Base-by-base conservation (phyloP, 129 eudicot genomes). In the Glebionis coronaria region DNA sequence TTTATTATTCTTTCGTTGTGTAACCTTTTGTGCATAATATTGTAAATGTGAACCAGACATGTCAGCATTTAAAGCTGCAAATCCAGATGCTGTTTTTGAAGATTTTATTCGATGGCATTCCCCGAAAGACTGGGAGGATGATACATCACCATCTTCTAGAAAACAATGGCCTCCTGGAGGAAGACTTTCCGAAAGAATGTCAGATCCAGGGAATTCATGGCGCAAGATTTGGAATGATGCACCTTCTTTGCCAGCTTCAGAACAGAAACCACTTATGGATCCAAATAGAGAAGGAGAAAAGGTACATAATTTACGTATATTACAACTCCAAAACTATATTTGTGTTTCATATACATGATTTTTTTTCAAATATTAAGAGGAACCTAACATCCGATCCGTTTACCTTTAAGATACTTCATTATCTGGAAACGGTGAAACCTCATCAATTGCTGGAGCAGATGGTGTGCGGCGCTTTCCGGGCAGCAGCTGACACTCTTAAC, bases 71-170 rank as follows among this genome's bases (percentile, higher is more conserved):
- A 93, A 93, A 82, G 99, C 99, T 19, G 99, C 97, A 40, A 93
- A 93, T 76, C 95, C 97, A 12, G 92, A 81, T 62, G 93, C 99
- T 67, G 82, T 78, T 44, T 93, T 93, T 65, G 99, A 93, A 82
- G 99, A 93, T 82, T 93, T 93, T 67, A 93, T 93, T 45, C 81
- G 99, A 58, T 93, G 99, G 99, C 99, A 93, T 93, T 93, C 99
- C 23, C 99, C 99, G 7, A 83, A 84, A 87, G 99, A 93, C 67
- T 93, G 99, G 99, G 95, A 88, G 71, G 68, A 64, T 31, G 90
- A 84, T 69, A 70, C 61, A 59, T 79, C 85, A 61, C 40, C 38
- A 5, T 78, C 86, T 40, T 69, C 77, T 42, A 67, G 46, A 67
- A 74, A 63, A 25, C 65, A 76, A 51, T 86, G 98, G 96, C 98